Evolutionary conservation across 2,329 filamentous ascomycete species (phyloP).

Genomic region (Clonostachys chloroleuca): DNA sequence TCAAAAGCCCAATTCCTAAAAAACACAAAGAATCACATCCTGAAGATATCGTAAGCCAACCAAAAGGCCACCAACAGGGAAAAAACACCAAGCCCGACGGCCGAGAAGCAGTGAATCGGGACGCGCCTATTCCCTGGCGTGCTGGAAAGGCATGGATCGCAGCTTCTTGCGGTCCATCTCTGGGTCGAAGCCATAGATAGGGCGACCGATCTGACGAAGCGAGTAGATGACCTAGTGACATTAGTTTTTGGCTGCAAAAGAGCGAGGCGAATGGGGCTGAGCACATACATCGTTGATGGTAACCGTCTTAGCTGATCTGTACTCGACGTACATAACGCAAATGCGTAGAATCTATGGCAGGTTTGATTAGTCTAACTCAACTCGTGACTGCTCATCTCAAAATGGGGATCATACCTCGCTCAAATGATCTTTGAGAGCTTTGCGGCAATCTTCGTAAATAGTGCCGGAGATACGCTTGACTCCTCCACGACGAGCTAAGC

Average conservation of each 20-base stretch:
- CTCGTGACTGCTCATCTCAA: neutral
- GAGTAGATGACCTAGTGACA: slow-evolving; percentile 47
- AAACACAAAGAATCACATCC: neutral
- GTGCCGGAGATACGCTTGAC: slow-evolving; percentile 65
- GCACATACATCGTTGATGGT: slow-evolving; percentile 54
- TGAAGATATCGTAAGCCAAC: neutral
- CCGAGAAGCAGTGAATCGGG: no score
- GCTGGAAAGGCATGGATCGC: no score
- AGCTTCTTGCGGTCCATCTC: slow-evolving; percentile 18
- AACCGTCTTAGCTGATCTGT: slow-evolving; percentile 55
- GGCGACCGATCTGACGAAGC: slow-evolving; percentile 39
- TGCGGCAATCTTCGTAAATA: slow-evolving; percentile 61
- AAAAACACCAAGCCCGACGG: neutral
- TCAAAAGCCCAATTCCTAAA: no score
- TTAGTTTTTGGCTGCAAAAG: neutral
- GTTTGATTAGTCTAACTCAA: neutral
- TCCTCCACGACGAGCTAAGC: slow-evolving; percentile 70
- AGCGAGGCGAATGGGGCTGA: neutral
- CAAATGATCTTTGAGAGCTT: slow-evolving; percentile 44
- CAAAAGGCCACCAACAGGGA: neutral
- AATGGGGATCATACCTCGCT: slow-evolving; percentile 28
- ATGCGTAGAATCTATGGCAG: slow-evolving; percentile 42
- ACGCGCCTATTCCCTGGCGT: no score
- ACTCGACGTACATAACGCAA: slow-evolving; percentile 45
- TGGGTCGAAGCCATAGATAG: slow-evolving; percentile 55